phyloP scores from a whole-genome alignment of 345 rosid species.

The Arabis hirsuta region DNA sequence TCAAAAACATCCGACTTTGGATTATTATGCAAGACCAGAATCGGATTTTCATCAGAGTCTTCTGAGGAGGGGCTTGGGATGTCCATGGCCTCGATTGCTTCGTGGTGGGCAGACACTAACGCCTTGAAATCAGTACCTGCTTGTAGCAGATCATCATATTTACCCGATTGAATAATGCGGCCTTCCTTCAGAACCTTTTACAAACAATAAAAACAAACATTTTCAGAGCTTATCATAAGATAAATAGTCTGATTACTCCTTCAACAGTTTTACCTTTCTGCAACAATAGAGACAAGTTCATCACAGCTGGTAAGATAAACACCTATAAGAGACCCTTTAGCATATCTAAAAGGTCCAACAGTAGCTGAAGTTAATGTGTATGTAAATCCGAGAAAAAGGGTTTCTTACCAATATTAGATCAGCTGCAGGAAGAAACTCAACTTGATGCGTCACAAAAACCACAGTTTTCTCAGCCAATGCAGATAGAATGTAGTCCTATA shows the following conservation, averaged over 20 bases:
- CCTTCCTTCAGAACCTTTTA: conserved; percentile 97
- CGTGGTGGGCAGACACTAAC: conserved; percentile 95
- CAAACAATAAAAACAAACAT: conserved; percentile 26
- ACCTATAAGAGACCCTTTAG: conserved; percentile 46
- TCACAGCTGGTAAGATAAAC: conserved; percentile 45
- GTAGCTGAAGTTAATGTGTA: conserved; percentile 7
- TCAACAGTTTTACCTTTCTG: conserved; percentile 46
- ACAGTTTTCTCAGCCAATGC: conserved; percentile 89
- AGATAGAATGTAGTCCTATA: conserved; percentile 92
- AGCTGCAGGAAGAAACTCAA: conserved; percentile 95
- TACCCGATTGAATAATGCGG: conserved; percentile 88
- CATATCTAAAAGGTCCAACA: conserved; percentile 39
- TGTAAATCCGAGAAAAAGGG: conserved; percentile 35
- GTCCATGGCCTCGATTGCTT: conserved; percentile 99
- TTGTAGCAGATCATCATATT: conserved; percentile 94
- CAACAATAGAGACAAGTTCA: conserved; percentile 47
- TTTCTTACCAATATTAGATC: conserved; percentile 88
- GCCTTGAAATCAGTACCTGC: conserved; percentile 96
- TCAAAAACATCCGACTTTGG: conserved; percentile 62
- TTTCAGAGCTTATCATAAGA: conserved; percentile 30
- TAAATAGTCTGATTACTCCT: conserved; percentile 35
- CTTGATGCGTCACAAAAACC: conserved; percentile 98
- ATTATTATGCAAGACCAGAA: conserved; percentile 43
- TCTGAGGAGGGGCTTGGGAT: conserved; percentile 84
- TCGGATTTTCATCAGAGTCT: conserved; percentile 76